Conservation (phyloP, 305 asterid species). For the Stenogyne calaminthoides region DNA sequence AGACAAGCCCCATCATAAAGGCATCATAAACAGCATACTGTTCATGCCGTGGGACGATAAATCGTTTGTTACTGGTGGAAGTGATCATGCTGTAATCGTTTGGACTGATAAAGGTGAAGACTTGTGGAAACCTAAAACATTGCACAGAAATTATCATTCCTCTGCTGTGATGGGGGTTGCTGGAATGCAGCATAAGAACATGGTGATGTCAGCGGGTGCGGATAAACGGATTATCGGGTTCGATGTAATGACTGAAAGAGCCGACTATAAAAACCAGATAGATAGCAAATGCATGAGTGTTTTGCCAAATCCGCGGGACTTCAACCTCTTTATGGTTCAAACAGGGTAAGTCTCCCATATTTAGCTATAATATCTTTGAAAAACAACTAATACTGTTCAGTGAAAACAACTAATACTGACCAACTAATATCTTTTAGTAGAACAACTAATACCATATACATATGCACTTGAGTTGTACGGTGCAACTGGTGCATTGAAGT, state of each 20-base stretch:
- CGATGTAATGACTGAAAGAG: conserved; percentile 57
- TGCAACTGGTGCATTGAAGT: too few species aligned
- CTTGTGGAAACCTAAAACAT: conserved; percentile 64
- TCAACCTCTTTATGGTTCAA: conserved; percentile 95
- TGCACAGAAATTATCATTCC: conserved; percentile 70
- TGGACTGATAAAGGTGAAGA: conserved; percentile 76
- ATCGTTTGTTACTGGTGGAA: conserved; percentile 82
- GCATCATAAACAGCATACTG: conserved; percentile 78
- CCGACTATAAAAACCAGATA: conserved; percentile 69
- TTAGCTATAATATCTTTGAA: background rate
- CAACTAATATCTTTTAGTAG: too few species aligned
- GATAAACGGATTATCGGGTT: conserved; percentile 79
- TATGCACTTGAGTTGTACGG: too few species aligned
- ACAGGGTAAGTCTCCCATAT: conserved; percentile 65
- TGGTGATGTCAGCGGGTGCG: conserved; percentile 85
- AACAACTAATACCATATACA: too few species aligned
- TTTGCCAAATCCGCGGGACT: conserved; percentile 84
- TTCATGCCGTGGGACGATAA: conserved; percentile 92
- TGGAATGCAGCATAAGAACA: conserved; percentile 78
- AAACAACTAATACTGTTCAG: too few species aligned
- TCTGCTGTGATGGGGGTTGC: conserved; percentile 98
- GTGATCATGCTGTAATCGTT: conserved; percentile 86
- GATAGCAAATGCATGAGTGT: conserved; percentile 96
- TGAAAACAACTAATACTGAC: too few species aligned
- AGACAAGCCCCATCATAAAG: conserved; percentile 83